A percentile compares a stretch with the other conserved stretches of the same genome.
Evolutionary conservation across 768 basidiomycete species (phyloP).

Genomic region (Mycena leptocephala): DNA sequence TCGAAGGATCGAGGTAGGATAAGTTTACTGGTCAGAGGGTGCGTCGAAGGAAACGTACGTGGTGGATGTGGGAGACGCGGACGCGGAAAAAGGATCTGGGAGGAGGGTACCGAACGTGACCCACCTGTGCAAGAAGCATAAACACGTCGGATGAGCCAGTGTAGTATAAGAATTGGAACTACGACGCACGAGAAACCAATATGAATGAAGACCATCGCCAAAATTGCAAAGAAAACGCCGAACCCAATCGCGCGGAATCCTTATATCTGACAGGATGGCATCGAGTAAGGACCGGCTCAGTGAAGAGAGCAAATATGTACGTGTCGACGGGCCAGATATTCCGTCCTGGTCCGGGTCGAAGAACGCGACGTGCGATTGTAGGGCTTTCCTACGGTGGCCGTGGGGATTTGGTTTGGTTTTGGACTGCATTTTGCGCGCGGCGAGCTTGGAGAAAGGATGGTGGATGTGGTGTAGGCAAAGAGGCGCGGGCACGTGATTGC

Average conservation of each 20-base stretch:
- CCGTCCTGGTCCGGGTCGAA: slow-evolving; percentile 64
- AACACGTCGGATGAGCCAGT: not conserved
- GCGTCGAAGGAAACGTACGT: slow-evolving; percentile 43
- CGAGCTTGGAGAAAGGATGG: not conserved
- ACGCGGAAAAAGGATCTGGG: slow-evolving; percentile 64
- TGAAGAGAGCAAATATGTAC: slow-evolving; percentile 44
- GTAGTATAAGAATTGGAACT: not conserved
- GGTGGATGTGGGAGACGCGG: slow-evolving; percentile 57
- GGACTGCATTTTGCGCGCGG: not conserved
- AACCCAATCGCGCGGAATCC: slow-evolving; percentile 59
- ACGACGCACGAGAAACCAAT: slow-evolving; percentile 57
- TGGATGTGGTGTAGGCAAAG: not conserved
- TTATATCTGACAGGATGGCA: slow-evolving; percentile 32
- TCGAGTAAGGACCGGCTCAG: not conserved
- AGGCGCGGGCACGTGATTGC: not conserved
- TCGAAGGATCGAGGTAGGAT: not conserved
- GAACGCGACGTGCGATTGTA: slow-evolving; percentile 62
- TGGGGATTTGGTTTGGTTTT: not conserved
- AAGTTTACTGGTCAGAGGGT: too few species aligned
- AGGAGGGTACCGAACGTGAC: slow-evolving; percentile 52
- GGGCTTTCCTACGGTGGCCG: slow-evolving; percentile 27
- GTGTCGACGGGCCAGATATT: slow-evolving; percentile 65
- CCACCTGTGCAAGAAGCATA: not conserved
- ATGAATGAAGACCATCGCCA: slow-evolving; percentile 57
- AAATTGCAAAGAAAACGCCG: slow-evolving; percentile 51